phyloP scores from a whole-genome alignment of 2,329 filamentous ascomycete species.

The Periconia sp. region DNA sequence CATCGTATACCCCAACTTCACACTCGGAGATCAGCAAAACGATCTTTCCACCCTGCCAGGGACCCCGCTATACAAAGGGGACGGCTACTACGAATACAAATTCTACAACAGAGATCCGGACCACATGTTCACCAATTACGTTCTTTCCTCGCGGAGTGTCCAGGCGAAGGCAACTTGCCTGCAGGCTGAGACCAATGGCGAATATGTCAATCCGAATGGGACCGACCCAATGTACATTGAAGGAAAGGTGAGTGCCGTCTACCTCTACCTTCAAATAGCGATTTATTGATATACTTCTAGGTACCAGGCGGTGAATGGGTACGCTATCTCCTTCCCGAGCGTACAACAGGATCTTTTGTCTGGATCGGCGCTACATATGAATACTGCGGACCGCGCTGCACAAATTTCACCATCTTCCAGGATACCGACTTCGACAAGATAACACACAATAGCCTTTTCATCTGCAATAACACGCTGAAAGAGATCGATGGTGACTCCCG shows the following conservation, averaged over 20 bases:
- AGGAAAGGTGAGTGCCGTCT: conserved; percentile 13
- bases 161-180: conserved; percentile 26
- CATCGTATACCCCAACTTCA: conserved; percentile 25
- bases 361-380: conserved; percentile 28
- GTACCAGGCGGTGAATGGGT: conserved; percentile 19
- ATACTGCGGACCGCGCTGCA: conserved; percentile 38
- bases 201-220: background rate
- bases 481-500: conserved; percentile 16
- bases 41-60: conserved; percentile 30
- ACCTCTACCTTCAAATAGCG: background rate
- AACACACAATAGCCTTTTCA: conserved; percentile 27
- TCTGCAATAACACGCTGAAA: conserved; percentile 38
- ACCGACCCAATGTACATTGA: conserved; percentile 19
- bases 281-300: conserved; percentile 4
- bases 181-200: conserved; percentile 19
- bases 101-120: conserved; percentile 42
- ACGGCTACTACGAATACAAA: conserved; percentile 31
- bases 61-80: conserved; percentile 32
- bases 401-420: conserved; percentile 42
- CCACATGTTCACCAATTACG: conserved; percentile 35
- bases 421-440: conserved; percentile 6
- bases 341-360: conserved; percentile 24
- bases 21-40: conserved; percentile 14
- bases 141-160: conserved; percentile 30
- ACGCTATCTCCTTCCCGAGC: conserved; percentile 19